These are phyloP conservation scores for Mychonastes homosphaera DNA, from an alignment of 139 green algal species.

Conservation along the genomic window DNA sequence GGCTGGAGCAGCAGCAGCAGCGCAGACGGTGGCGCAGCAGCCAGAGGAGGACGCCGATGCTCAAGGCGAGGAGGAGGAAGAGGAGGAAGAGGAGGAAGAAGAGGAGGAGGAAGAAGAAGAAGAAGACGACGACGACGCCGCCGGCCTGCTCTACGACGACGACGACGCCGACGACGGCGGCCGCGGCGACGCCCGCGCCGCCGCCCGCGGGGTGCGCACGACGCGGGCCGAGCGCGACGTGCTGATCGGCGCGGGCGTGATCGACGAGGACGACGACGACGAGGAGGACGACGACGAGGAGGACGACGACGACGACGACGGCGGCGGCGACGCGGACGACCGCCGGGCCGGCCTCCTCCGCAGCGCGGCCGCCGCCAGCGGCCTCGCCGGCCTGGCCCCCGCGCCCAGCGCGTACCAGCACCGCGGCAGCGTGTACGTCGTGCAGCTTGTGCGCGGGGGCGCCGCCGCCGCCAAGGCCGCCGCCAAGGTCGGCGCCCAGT, in stretches of 20 bases:
- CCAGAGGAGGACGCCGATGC: no score
- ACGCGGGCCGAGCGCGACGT: background rate
- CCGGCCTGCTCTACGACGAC: background rate
- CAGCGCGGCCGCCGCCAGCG: background rate
- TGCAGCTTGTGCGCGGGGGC: background rate
- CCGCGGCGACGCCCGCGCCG: background rate
- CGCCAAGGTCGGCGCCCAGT: background rate
- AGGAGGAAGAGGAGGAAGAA: background rate
- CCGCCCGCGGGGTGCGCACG: background rate
- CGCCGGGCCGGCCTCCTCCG: background rate
- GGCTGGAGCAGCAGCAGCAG: no score
- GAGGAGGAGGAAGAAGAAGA: background rate
- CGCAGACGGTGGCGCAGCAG: no score
- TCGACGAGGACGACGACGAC: background rate
- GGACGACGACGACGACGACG: conserved; percentile 10
- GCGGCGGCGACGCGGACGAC: background rate
- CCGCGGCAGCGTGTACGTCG: background rate
- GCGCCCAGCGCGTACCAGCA: background rate
- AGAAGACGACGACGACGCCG: background rate
- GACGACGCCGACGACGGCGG: background rate
- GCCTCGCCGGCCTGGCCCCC: background rate
- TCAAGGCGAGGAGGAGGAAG: background rate
- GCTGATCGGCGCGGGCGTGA: background rate
- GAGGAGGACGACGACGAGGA: conserved; percentile 6
- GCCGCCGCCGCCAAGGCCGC: background rate